Evolutionary conservation across 2,329 filamentous ascomycete species (phyloP), one percentile per base, ranked within the genome.

Genomic region (Aspergillus brunneoviolaceus): DNA sequence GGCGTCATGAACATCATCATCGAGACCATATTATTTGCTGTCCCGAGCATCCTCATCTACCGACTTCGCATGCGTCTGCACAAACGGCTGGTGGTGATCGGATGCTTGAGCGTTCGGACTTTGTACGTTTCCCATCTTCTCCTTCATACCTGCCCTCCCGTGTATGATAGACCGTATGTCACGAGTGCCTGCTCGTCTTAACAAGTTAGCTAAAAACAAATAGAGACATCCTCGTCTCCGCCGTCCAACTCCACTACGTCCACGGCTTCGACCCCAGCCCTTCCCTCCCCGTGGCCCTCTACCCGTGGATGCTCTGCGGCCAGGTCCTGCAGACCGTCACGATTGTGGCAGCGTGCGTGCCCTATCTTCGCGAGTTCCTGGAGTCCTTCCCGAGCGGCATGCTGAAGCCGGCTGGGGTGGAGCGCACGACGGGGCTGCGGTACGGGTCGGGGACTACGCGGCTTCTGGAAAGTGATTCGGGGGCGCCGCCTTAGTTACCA

Each of bases 301-400:
- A 51, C 50, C 50, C 50, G 39, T 58, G 57, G 57, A 19, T 49
- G 6, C 52, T 58, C 19, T 58, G 57, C 33, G 53, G 50, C 39
- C 57, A 58, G 35, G 42, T 58, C 25, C 50, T 58, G 14, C 57
- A 58, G 27, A 58, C 57, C 3, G 57, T 58, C 29, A 49, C 57
- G 4, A 58, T 58, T 1, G 21, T 58, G 5, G 48, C 57, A 16
- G 27, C 57, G 27, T 58, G 57, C 29, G 57, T 58, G 50, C 57
- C 57, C 19, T 58, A 58, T 35, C 51, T 58, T 11, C 57, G 57
- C 29, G 57, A 58, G n/a, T 58, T 58, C 14, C 45, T 58, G 14
- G 42, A 53, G 21, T 48, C 57, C 4, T 58, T 58, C 12, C 57
- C 57, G 5, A 58, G 57, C 53, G 57, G 57, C 5, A 58, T 58